These are phyloP conservation scores for Colletotrichum paranaense DNA, from an alignment of 2,329 filamentous ascomycete species.

Conservation along the genomic window DNA sequence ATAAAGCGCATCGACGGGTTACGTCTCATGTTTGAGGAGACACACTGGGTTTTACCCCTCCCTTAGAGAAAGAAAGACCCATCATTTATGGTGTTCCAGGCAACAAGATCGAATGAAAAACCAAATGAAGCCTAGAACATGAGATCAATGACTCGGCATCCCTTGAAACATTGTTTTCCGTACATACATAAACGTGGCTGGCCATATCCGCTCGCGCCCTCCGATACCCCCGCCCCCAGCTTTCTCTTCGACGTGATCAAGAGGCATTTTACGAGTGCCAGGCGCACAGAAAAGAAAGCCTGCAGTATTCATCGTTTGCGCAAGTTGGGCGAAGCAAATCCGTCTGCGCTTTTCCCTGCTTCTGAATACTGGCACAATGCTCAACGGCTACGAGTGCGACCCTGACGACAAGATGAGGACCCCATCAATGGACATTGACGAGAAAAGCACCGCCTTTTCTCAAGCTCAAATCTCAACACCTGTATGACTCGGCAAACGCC, in stretches of 20 bases:
- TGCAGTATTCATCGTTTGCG: neutral
- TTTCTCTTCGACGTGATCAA: constrained; percentile 6
- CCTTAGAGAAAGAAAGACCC: neutral
- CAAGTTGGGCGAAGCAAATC: neutral
- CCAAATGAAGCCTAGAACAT: constrained; percentile 4
- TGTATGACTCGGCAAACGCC: neutral
- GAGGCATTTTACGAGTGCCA: neutral
- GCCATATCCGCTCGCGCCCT: constrained; percentile 73
- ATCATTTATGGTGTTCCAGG: constrained; percentile 22
- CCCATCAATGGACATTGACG: constrained; percentile 27
- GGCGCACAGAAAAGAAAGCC: neutral
- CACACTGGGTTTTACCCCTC: constrained; percentile 1
- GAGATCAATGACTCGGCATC: constrained; percentile 21
- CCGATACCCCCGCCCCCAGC: constrained; percentile 48
- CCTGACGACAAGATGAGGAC: constrained; percentile 1
- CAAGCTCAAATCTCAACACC: constrained; percentile 25
- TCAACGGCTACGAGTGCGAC: constrained; percentile 2
- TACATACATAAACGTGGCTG: constrained; percentile 80
- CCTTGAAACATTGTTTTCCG: constrained; percentile 64
- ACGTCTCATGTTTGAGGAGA: constrained; percentile 16
- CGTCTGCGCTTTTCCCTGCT: neutral
- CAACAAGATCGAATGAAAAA: constrained; percentile 22
- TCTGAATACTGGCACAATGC: neutral
- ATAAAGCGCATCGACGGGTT: neutral
- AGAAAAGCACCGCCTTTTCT: constrained; percentile 32